Conservation (phyloP, 345 rosid species). For the Eucalyptus shirleyi region DNA sequence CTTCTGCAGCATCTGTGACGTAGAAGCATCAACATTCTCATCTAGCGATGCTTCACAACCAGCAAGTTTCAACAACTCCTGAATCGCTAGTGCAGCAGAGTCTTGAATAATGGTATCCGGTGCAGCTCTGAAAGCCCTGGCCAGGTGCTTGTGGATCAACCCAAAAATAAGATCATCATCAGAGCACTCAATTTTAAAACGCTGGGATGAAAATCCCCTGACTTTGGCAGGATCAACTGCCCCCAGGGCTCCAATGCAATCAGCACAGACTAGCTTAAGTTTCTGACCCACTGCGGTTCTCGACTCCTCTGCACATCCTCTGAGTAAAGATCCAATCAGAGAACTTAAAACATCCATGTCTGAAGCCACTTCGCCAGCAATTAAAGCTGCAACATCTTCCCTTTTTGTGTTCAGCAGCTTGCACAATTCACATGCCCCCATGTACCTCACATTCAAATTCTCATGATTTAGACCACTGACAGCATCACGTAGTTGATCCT, state of each 20-base stretch:
- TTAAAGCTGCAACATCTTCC: constrained; percentile 63
- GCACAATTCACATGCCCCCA: constrained; percentile 90
- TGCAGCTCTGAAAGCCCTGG: constrained; percentile 97
- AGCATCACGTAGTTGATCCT: constrained; percentile 74
- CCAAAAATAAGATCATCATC: constrained; percentile 98
- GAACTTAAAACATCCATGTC: constrained; percentile 84
- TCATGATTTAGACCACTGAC: constrained; percentile 82
- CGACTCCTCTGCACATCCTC: constrained; percentile 98
- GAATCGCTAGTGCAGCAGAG: constrained; percentile 98
- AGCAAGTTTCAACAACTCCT: constrained; percentile 88
- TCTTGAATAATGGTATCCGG: constrained; percentile 89
- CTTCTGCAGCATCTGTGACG: constrained; percentile 14
- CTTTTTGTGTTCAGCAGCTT: constrained; percentile 63
- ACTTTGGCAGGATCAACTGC: constrained; percentile 99
- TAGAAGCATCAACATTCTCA: constrained; percentile 42
- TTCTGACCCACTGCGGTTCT: constrained; percentile 84
- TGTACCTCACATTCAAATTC: constrained; percentile 94
- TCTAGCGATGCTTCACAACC: constrained; percentile 95
- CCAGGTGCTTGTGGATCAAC: constrained; percentile 84
- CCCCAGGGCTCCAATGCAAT: constrained; percentile 93
- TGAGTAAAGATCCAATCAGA: constrained; percentile 67
- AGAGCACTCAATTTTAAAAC: constrained; percentile 94
- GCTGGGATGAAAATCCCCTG: constrained; percentile 51
- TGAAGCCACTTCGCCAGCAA: constrained; percentile 61
- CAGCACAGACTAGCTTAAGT: constrained; percentile 84